phyloP scores from a whole-genome alignment of 2,329 filamentous ascomycete species.

The Aureobasidium leucospermi region DNA sequence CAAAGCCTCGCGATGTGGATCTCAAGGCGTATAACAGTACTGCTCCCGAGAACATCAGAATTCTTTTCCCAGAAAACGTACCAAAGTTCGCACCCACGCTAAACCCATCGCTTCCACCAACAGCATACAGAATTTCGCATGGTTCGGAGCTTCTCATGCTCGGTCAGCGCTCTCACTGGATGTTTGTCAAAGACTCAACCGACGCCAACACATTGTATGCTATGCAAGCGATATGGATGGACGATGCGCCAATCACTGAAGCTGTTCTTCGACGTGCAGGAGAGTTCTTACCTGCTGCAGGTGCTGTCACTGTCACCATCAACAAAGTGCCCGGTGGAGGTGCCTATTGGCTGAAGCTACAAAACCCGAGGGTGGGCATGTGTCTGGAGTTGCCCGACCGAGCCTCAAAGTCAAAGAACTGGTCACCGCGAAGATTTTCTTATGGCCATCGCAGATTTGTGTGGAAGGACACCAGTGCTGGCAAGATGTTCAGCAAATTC shows the following conservation, averaged over 20 bases:
- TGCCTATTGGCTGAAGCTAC: not conserved
- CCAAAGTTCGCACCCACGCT: not conserved
- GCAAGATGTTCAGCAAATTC: not conserved
- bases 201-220: not conserved
- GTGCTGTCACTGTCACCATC: not conserved
- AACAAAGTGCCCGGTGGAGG: not conserved
- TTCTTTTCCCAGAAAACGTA: not conserved
- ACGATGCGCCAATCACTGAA: not conserved
- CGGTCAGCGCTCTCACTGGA: not conserved
- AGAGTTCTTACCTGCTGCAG: not conserved
- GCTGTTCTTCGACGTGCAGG: not conserved
- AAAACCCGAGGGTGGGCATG: not conserved
- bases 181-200: not conserved
- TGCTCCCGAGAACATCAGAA: not conserved
- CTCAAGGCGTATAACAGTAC: not conserved
- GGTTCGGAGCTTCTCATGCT: not conserved
- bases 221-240: not conserved
- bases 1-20: not conserved
- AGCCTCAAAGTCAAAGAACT: not conserved
- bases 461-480: not conserved
- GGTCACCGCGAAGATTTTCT: not conserved
- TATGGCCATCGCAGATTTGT: not conserved
- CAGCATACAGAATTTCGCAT: not conserved
- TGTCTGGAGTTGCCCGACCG: not conserved
- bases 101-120: not conserved